Conservation (phyloP, 352 stramenopile genomes). For the Phytophthora europaea region DNA sequence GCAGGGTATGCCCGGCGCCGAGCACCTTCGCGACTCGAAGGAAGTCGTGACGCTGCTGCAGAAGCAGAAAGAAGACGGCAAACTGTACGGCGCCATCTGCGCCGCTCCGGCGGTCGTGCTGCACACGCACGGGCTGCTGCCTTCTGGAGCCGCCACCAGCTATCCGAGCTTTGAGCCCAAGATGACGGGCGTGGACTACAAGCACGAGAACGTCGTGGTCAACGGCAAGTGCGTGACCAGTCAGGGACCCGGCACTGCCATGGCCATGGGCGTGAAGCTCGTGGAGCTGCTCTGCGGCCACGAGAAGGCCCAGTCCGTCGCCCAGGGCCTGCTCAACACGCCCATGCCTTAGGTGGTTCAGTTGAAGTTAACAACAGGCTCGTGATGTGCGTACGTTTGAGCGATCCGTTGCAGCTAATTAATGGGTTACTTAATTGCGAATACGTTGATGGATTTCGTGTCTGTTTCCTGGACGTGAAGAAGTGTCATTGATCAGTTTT, state of each 20-base stretch:
- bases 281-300: slow-evolving; percentile 76
- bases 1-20: slow-evolving; percentile 75
- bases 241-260: slow-evolving; percentile 79
- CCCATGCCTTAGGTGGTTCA: slow-evolving; percentile 18
- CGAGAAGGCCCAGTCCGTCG: slow-evolving; percentile 71
- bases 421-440: neutral
- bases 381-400: neutral
- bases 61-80: slow-evolving; percentile 69
- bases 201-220: slow-evolving; percentile 71
- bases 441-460: too few species aligned
- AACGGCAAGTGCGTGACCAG: slow-evolving; percentile 83
- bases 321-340: slow-evolving; percentile 66
- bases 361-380: neutral
- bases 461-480: too few species aligned
- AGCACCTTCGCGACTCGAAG: slow-evolving; percentile 75
- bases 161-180: slow-evolving; percentile 80
- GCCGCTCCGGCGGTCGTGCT: slow-evolving; percentile 79
- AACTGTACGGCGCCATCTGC: slow-evolving; percentile 84
- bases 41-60: slow-evolving; percentile 66
- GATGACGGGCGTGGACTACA: slow-evolving; percentile 61
- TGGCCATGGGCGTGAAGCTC: slow-evolving; percentile 87
- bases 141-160: slow-evolving; percentile 55
- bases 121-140: slow-evolving; percentile 67
- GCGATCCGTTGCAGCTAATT: neutral
- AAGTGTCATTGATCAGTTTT: too few species aligned